phyloP scores from a whole-genome alignment of 192 early-diverging fungal genomes.

The Dispira parvispora region DNA sequence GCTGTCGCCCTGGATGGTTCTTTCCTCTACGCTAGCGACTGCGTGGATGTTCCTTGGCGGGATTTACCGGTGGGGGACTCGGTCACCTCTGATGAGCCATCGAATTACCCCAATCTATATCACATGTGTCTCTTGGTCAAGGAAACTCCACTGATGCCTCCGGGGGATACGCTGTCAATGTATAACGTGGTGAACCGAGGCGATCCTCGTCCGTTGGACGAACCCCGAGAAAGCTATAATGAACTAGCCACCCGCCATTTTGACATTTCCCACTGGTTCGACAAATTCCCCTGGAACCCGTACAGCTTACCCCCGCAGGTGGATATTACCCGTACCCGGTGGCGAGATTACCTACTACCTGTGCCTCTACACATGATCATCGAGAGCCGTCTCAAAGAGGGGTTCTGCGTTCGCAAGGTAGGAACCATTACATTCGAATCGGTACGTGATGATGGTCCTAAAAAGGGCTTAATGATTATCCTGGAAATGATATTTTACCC shows the following conservation, averaged over 20 bases:
- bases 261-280: slow-evolving; percentile 15
- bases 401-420: slow-evolving; percentile 44
- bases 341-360: slow-evolving; percentile 43
- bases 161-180: slow-evolving; percentile 14
- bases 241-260: slow-evolving; percentile 17
- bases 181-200: slow-evolving; percentile 21
- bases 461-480: slow-evolving; percentile 39
- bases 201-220: slow-evolving; percentile 23
- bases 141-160: slow-evolving; percentile 24
- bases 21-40: slow-evolving; percentile 54
- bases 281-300: slow-evolving; percentile 53
- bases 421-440: slow-evolving; percentile 24
- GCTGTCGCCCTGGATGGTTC: slow-evolving; percentile 46
- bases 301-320: slow-evolving; percentile 38
- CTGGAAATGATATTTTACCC: slow-evolving; percentile 55
- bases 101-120: slow-evolving; percentile 23
- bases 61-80: slow-evolving; percentile 6
- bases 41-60: slow-evolving; percentile 19
- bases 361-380: slow-evolving; percentile 42
- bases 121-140: slow-evolving; percentile 26
- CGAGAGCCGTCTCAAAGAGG: slow-evolving; percentile 47
- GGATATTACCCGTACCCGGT: slow-evolving; percentile 39
- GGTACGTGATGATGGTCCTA: slow-evolving; percentile 12
- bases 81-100: slow-evolving; percentile 13
- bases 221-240: slow-evolving; percentile 24